Evolutionary conservation across 2,329 filamentous ascomycete genomes (phyloP), one percentile per base, ranked within the genome.

Genomic region (Aotearoamyces nothofagi): DNA sequence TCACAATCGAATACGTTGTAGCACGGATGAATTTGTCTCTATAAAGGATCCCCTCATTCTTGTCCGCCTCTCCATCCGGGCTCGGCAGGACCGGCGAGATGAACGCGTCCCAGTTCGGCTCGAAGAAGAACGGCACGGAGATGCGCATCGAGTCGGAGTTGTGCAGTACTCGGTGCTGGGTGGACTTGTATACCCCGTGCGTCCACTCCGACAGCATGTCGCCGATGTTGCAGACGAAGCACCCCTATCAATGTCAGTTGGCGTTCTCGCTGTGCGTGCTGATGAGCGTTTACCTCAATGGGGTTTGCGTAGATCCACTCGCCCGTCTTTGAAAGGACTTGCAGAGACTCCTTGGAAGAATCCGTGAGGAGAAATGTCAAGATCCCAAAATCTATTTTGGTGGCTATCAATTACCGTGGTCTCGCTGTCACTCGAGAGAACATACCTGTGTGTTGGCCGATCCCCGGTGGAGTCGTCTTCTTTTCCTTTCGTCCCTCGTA

Each of bases 311-410:
- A n/a, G 11, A 37, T 31, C 37, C 37, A 39, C 10, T 29, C 24
- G 3, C 34, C 34, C 16, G 31, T 17, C 23, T 39, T 37, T 3
- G 29, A 25, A 4, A 24, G 27, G 5, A 39, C 37, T 16, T 37
- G 37, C 6, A 39, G 22, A 12, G 37, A 39, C n/a, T 33, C 22
- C 17, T 30, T 26, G 12, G 31, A 25, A 4, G 32, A 26, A 26
- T 39, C 37, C 9, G 37, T 35, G 10, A 39, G 24, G 19, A 37
- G 34, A 17, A 39, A 29, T 2, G 37, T 39, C 9, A 39, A 25
- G 30, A 39, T 37, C 8, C 37, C 37, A 27, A 39, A 39, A 29
- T 39, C 36, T 38, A 24, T 15, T 5, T n/a, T n/a, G n/a, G n/a
- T n/a, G n/a, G n/a, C n/a, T n/a, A n/a, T n/a, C n/a, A n/a, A n/a